Evolutionary conservation across 495 filamentous ascomycete species (phyloP).

Genomic region (Aspergillus ostianus): DNA sequence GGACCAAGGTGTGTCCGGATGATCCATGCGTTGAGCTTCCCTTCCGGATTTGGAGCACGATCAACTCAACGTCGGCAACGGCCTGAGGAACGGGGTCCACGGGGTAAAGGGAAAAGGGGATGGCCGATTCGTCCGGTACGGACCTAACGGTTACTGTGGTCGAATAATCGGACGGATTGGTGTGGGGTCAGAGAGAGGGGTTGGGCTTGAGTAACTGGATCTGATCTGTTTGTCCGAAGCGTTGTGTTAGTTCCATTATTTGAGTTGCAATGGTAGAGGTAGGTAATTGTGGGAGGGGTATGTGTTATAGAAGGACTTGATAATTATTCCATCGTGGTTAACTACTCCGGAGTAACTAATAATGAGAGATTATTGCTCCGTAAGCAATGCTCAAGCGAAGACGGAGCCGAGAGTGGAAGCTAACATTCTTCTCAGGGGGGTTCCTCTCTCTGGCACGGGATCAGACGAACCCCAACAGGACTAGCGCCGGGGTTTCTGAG

Average conservation of each 20-base stretch:
- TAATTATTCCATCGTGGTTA: too few species aligned
- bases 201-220: neutral
- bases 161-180: neutral
- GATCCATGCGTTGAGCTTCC: conserved; percentile 36
- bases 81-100: neutral
- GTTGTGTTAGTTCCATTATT: neutral
- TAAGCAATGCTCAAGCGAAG: too few species aligned
- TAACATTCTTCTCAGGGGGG: neutral
- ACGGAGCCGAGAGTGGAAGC: too few species aligned
- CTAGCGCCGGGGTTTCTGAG: neutral
- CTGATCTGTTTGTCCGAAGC: neutral
- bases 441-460: neutral
- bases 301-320: too few species aligned
- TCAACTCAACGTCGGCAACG: conserved; percentile 2
- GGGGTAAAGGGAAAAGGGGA: neutral
- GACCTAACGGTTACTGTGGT: neutral
- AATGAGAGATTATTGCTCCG: too few species aligned
- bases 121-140: neutral
- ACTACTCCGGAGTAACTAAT: too few species aligned
- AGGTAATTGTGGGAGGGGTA: too few species aligned
- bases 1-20: conserved; percentile 44
- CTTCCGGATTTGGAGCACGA: conserved; percentile 25
- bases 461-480: neutral
- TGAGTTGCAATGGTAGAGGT: neutral
- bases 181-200: neutral